Base-by-base conservation (phyloP, 345 rosid species). In the Abelmoschus esculentus region DNA sequence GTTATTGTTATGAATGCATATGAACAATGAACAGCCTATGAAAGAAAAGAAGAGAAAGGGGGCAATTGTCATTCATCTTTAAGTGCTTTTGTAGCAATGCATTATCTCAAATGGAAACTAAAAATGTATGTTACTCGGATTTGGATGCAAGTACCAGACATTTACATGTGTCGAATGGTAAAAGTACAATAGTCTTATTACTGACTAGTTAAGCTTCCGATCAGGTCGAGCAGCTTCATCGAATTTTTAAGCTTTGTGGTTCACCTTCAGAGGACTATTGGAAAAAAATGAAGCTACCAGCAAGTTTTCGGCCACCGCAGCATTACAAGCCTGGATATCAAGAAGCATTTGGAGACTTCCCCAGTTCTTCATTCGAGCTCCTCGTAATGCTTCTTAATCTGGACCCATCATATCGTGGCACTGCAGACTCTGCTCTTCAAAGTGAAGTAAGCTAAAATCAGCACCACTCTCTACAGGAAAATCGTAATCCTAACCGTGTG, bases 191-290 rank as follows among this genome's bases (percentile, higher is more conserved):
- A 7, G 38, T 59, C 46, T 68, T 50, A 66, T 61, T 40, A 26
- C 42, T 70, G 69, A 46, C 66, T 50, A 59, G 70, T 74, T 70
- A 61, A 18, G 13, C 29, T 58, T 77, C 47, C 5, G 34, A 57
- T 50, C 81, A 88, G 96, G 92, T 93, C 52, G 97, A 93, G 82
- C 98, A 89, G 82, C 86, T 93, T 70, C 98, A 90, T 71, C 85
- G 80, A 84, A 90, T 92, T 31, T 92, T 88, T 81, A 92, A 87
- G 80, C 91, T 92, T 1, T 92, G 96, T 53, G 93, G 98, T 6
- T 83, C 96, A 19, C 96, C 96, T 7, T 73, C 91, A 0, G 92
- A 90, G 70, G 97, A 90, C 53, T 90, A 90, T 19, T 90, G 96
- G 96, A 85, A 75, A 78, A 93, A 81, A 73, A 77, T 82, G 85